Evolutionary conservation across 2,329 filamentous ascomycete genomes (phyloP).

Genomic region (Aquanectria penicillioides): DNA sequence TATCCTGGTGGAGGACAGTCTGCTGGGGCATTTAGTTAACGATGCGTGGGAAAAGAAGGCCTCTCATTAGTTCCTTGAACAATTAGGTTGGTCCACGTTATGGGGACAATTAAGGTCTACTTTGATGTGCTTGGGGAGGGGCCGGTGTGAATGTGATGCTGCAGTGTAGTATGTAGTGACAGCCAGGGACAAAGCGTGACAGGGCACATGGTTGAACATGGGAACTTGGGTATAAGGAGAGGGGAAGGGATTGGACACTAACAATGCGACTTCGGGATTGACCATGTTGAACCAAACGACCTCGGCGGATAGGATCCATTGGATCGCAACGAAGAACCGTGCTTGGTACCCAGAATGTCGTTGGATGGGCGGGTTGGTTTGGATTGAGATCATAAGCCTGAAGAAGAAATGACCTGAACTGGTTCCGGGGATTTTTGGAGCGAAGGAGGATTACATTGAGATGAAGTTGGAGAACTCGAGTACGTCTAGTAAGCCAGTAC

Average conservation of each 20-base stretch:
- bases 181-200: conserved; percentile 24
- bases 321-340: no score
- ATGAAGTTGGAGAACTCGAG: neutral
- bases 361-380: no score
- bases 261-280: conserved; percentile 32
- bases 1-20: neutral
- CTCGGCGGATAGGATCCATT: conserved; percentile 9
- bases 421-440: neutral
- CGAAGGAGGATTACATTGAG: neutral
- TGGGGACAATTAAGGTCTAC: neutral
- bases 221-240: neutral
- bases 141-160: conserved; percentile 9
- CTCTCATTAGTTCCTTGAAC: neutral
- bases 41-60: neutral
- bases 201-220: conserved; percentile 21
- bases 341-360: no score
- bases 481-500: no score
- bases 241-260: conserved; percentile 8
- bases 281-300: conserved; percentile 24
- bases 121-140: neutral
- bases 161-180: neutral
- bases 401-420: no score
- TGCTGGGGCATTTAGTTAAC: neutral
- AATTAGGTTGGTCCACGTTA: neutral
- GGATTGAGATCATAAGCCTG: neutral